Conservation (phyloP, 2,329 filamentous ascomycete species). For the Chalara sp. region DNA sequence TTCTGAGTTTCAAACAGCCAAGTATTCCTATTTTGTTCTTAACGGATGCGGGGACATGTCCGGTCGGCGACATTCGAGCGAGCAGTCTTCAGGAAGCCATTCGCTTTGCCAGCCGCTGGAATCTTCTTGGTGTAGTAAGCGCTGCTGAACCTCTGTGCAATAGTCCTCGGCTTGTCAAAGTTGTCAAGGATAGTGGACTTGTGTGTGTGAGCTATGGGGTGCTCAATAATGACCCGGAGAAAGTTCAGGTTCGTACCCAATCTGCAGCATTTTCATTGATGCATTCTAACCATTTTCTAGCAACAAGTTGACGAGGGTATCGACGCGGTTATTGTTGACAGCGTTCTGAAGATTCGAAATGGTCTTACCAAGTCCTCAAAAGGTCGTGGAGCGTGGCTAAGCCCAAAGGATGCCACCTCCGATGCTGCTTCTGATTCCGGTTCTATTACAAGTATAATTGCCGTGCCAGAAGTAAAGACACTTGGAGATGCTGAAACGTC, state of each 20-base stretch:
- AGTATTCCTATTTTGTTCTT: constrained; percentile 94
- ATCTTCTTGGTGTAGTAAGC: constrained; percentile 83
- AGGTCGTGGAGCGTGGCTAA: neutral
- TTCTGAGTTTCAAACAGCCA: constrained; percentile 93
- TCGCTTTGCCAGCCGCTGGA: constrained; percentile 91
- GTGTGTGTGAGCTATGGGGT: constrained; percentile 94
- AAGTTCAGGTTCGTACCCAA: constrained; percentile 67
- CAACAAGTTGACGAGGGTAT: constrained; percentile 88
- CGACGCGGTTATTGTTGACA: constrained; percentile 96
- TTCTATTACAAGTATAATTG: no score
- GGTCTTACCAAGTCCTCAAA: constrained; percentile 47
- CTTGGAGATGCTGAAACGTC: no score
- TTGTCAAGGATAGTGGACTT: constrained; percentile 89
- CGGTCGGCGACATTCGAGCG: constrained; percentile 83
- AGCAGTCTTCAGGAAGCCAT: constrained; percentile 92
- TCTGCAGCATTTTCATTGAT: constrained; percentile 3
- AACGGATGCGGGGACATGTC: constrained; percentile 75
- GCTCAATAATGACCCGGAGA: constrained; percentile 78
- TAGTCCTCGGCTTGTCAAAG: constrained; percentile 79
- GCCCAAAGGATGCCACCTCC: no score
- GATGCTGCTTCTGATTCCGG: no score
- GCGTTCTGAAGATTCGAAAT: constrained; percentile 85
- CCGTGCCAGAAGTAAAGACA: no score
- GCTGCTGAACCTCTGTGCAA: constrained; percentile 84
- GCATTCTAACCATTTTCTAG: constrained; percentile 1